A percentile compares a stretch with the other conserved stretches of the same genome.
Conservation (phyloP, 116 monocot species). For the Phalaenopsis hybrid region DNA sequence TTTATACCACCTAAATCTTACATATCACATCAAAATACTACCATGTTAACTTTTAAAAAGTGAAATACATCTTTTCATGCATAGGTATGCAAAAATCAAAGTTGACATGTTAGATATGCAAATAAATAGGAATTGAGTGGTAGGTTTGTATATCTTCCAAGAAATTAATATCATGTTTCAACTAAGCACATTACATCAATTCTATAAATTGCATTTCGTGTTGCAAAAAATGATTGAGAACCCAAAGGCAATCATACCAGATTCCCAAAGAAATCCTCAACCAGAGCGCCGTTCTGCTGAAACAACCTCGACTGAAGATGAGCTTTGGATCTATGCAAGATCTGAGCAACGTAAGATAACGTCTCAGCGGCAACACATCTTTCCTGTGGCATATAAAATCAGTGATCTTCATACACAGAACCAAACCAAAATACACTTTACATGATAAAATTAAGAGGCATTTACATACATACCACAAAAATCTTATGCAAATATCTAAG, state of each 20-base stretch:
- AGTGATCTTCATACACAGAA: not conserved
- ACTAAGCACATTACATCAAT: not conserved
- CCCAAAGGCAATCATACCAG: conserved; percentile 41
- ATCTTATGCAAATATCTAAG: too few species aligned
- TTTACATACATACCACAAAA: too few species aligned
- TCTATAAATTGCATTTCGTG: not conserved
- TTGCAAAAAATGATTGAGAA: not conserved
- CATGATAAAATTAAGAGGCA: not conserved
- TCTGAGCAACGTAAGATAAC: conserved; percentile 71
- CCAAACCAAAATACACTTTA: not conserved
- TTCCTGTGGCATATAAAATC: conserved; percentile 44
- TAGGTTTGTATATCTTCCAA: not conserved
- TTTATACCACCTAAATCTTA: too few species aligned
- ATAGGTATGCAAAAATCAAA: too few species aligned
- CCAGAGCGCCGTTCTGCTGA: conserved; percentile 44
- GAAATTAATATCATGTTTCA: not conserved
- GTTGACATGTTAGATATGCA: too few species aligned
- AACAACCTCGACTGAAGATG: conserved; percentile 82
- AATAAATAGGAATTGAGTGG: too few species aligned
- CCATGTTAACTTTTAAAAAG: too few species aligned
- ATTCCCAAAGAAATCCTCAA: conserved; percentile 83
- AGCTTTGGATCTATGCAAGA: conserved; percentile 71
- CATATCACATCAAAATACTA: too few species aligned
- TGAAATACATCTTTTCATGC: too few species aligned
- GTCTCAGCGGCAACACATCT: conserved; percentile 86